These are phyloP conservation scores for Magnolia changhungtana DNA, from an alignment of 164 flowering plant species.

Conservation along the genomic window DNA sequence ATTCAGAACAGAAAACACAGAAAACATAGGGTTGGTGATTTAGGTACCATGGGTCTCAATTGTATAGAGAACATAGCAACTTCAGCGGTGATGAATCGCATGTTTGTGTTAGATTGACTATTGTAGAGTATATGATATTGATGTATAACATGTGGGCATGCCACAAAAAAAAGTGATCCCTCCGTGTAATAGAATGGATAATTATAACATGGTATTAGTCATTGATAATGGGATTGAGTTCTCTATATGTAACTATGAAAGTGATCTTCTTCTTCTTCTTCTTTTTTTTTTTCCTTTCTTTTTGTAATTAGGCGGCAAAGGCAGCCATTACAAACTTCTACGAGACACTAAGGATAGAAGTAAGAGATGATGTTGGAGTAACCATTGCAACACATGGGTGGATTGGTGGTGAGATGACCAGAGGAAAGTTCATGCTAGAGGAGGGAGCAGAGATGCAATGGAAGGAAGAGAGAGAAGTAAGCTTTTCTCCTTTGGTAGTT, in stretches of 20 bases:
- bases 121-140: no score
- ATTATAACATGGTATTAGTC: neutral
- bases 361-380: conserved; percentile 71
- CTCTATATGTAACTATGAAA: no score
- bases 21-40: no score
- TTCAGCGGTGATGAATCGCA: no score
- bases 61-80: no score
- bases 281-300: neutral
- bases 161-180: neutral
- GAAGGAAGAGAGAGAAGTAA: conserved; percentile 92
- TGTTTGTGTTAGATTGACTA: no score
- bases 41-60: no score
- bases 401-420: conserved; percentile 76
- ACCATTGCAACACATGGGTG: conserved; percentile 93
- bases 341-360: conserved; percentile 75
- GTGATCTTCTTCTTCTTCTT: neutral
- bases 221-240: neutral
- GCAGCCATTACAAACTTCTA: conserved; percentile 84
- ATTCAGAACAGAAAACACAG: no score
- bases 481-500: neutral
- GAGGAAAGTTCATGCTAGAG: conserved; percentile 76
- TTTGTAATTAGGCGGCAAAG: conserved; percentile 66
- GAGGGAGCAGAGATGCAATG: conserved; percentile 90
- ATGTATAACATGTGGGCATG: no score
- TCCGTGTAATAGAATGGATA: neutral